Evolutionary conservation across 75 land plant genomes (phyloP).

Genomic region (Azolla pinnata): DNA sequence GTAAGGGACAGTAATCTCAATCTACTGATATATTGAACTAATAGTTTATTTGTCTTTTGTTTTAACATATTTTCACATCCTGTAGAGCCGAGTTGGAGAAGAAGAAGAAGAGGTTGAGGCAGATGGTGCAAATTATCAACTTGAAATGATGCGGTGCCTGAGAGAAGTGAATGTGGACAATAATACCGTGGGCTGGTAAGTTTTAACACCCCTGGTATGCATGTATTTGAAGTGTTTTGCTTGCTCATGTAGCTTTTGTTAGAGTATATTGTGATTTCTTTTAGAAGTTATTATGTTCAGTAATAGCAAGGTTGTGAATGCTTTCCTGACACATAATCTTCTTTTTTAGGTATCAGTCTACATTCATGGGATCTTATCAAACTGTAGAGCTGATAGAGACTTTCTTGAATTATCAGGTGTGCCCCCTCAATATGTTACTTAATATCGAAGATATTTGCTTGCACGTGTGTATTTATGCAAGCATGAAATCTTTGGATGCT

Average conservation of each 20-base stretch:
- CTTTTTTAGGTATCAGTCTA: conserved; percentile 84
- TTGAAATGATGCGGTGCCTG: conserved; percentile 95
- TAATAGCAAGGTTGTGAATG: too few species aligned
- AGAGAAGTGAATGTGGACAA: conserved; percentile 96
- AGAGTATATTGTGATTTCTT: too few species aligned
- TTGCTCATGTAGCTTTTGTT: background rate
- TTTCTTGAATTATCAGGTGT: conserved; percentile 88
- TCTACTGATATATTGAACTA: background rate
- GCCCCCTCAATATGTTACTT: background rate
- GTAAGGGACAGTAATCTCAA: conserved; percentile 26
- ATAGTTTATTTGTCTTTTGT: background rate
- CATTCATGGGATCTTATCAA: conserved; percentile 74
- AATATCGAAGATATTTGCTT: background rate
- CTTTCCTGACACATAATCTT: too few species aligned
- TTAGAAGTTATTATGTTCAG: too few species aligned
- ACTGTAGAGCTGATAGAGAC: conserved; percentile 87
- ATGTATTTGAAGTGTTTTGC: too few species aligned
- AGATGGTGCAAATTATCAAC: conserved; percentile 96
- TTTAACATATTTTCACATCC: background rate
- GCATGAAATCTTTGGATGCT: too few species aligned
- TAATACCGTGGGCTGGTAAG: conserved; percentile 94
- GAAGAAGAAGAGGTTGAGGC: conserved; percentile 91
- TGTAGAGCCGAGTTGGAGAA: conserved; percentile 48
- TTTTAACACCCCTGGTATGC: too few species aligned
- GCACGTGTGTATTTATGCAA: too few species aligned